Base-by-base conservation (phyloP, 805 yeast species). In the Millerago galiae region DNA sequence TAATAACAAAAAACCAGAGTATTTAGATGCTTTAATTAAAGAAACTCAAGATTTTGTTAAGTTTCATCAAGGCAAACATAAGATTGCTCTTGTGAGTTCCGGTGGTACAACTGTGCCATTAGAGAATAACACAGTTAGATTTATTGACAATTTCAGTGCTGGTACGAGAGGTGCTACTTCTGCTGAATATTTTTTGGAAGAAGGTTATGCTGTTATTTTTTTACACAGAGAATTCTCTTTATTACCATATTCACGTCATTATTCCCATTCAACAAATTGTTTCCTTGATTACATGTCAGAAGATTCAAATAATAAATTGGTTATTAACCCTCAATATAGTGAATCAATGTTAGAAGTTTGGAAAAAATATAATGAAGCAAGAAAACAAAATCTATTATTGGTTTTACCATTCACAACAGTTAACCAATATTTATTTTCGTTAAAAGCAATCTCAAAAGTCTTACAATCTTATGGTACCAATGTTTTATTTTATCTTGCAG, bases 61-160 rank as follows among this genome's bases (percentile, higher is more conserved):
- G 17, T 63, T 54, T 44, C 95, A 88, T 55, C 49, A 60, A 12
- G 44, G 51, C 2, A 51, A 59, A 4, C 63, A 67, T 41, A 76
- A 72, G 37, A 75, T 91, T 12, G 98, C 79, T 0, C 66, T 91
- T 35, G 95, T 91, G 3, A 93, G 99, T 0, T 80, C 91, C 8
- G 99, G 99, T 18, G 99, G 99, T 17, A 93, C 99, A 1, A 91
- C 97, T 0, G 99, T 93, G 0, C 99, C 99, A 0, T 68, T 93
- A 50, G 99, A 93, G 57, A 90, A 89, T 63, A 93, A 93, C 58
- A 93, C 99, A 0, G 99, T 93, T 7, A 67, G 99, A 41, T 93
- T 93, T 63, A 89, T 93, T 55, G 99, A 93, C 63, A 93, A 93
- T 58, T 93, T 93, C 61, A 81, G 93, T 50, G 98, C 98, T 18